Conservation (phyloP, 2,329 filamentous ascomycete genomes). For the Epichloe festucae region DNA sequence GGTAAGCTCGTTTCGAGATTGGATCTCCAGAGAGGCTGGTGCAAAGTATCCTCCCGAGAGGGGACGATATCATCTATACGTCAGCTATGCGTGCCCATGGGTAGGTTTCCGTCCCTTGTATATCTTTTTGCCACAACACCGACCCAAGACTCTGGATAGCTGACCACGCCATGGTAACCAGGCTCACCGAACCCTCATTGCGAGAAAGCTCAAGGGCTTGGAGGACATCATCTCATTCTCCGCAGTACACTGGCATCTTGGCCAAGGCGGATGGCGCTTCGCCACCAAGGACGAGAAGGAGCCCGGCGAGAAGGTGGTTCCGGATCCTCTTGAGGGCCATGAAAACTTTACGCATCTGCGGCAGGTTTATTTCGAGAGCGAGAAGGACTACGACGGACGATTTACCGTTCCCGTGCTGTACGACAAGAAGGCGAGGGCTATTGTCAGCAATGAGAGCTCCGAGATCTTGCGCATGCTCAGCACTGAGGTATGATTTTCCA, state of each 20-base stretch:
- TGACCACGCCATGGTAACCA: slow-evolving; percentile 7
- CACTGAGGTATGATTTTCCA: slow-evolving; percentile 40
- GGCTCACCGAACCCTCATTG: slow-evolving; percentile 78
- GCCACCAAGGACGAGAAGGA: slow-evolving; percentile 46
- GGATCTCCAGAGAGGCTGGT: slow-evolving; percentile 57
- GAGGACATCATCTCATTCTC: slow-evolving; percentile 71
- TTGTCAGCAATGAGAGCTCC: slow-evolving; percentile 84
- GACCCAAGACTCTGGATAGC: too few relatives aligned
- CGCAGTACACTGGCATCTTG: slow-evolving; percentile 87
- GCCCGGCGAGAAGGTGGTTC: slow-evolving; percentile 49
- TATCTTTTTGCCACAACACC: background rate
- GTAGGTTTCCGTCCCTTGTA: slow-evolving; percentile 21
- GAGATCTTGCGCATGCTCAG: slow-evolving; percentile 91
- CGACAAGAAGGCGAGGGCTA: slow-evolving; percentile 60
- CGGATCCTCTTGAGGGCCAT: slow-evolving; percentile 57
- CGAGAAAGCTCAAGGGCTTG: slow-evolving; percentile 79
- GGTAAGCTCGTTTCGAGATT: slow-evolving; percentile 68
- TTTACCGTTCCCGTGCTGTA: slow-evolving; percentile 84
- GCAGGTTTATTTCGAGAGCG: slow-evolving; percentile 65
- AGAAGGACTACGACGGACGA: slow-evolving; percentile 60
- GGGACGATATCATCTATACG: slow-evolving; percentile 85
- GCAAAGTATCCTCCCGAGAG: slow-evolving; percentile 75
- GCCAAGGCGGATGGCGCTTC: slow-evolving; percentile 67
- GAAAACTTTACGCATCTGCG: slow-evolving; percentile 57
- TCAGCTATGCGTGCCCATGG: slow-evolving; percentile 92